phyloP scores from a whole-genome alignment of 495 filamentous ascomycete genomes.

The Trichocladium uniseriatum region DNA sequence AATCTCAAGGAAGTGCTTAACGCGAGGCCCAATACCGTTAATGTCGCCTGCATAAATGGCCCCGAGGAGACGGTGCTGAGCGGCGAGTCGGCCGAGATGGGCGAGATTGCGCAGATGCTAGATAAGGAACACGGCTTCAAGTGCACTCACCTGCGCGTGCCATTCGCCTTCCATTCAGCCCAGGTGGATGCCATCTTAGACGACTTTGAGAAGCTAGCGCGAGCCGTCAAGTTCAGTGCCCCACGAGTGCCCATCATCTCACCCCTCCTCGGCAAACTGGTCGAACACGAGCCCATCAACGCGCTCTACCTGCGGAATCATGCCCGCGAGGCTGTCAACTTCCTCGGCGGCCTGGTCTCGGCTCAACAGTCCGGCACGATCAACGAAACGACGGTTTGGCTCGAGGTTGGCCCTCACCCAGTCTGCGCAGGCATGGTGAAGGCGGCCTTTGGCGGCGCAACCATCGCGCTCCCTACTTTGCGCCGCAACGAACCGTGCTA shows the following conservation, averaged over 20 bases:
- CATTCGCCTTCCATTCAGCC: constrained; percentile 73
- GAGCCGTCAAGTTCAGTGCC: constrained; percentile 47
- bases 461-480: constrained; percentile 48
- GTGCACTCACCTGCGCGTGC: constrained; percentile 59
- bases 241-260: constrained; percentile 65
- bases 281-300: constrained; percentile 48
- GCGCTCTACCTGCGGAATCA: constrained; percentile 56
- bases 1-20: constrained; percentile 34
- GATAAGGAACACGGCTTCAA: constrained; percentile 51
- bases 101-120: constrained; percentile 50
- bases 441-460: constrained; percentile 49
- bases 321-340: constrained; percentile 64
- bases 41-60: constrained; percentile 56
- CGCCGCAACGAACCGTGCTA: constrained; percentile 49
- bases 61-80: constrained; percentile 52
- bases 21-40: constrained; percentile 19
- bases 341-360: constrained; percentile 53
- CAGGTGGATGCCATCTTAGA: constrained; percentile 72
- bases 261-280: constrained; percentile 52
- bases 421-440: constrained; percentile 63
- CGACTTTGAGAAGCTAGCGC: constrained; percentile 51
- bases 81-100: constrained; percentile 44
- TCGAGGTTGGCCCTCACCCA: constrained; percentile 64
- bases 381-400: constrained; percentile 47
- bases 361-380: constrained; percentile 42